These are phyloP conservation scores for Zalaria obscura DNA, from an alignment of 2,329 filamentous ascomycete genomes.

Conservation along the genomic window DNA sequence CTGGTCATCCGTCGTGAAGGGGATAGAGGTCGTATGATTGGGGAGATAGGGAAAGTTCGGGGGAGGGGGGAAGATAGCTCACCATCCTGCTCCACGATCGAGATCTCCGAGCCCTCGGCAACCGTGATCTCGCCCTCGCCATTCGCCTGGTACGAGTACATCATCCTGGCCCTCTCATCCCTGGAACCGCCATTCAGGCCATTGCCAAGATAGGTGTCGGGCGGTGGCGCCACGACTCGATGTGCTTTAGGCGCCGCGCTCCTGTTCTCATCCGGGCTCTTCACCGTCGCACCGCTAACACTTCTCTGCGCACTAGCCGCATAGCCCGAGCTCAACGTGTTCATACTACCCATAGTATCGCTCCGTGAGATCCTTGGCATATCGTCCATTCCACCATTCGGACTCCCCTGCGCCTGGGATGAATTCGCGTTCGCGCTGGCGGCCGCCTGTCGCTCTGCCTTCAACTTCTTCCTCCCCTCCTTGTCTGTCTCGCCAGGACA, in stretches of 20 bases:
- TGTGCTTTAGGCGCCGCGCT: slow-evolving; percentile 34
- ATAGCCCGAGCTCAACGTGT: slow-evolving; percentile 68
- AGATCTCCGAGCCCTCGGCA: slow-evolving; percentile 63
- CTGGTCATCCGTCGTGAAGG: background rate
- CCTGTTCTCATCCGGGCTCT: slow-evolving; percentile 30
- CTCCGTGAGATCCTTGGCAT: slow-evolving; percentile 58
- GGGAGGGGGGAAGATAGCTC: slow-evolving; percentile 23
- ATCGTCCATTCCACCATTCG: slow-evolving; percentile 27
- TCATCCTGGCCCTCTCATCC: slow-evolving; percentile 69
- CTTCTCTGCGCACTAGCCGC: slow-evolving; percentile 66
- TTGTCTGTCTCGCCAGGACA: slow-evolving; percentile 90
- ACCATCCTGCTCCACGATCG: slow-evolving; percentile 79
- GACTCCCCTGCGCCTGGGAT: too few species aligned
- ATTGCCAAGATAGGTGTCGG: slow-evolving; percentile 53
- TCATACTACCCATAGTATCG: slow-evolving; percentile 75
- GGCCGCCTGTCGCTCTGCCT: slow-evolving; percentile 67
- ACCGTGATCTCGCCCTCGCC: slow-evolving; percentile 73
- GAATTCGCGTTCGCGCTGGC: slow-evolving; percentile 38
- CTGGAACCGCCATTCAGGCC: slow-evolving; percentile 27
- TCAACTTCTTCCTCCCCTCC: slow-evolving; percentile 89
- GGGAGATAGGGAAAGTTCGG: background rate
- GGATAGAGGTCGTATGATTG: background rate
- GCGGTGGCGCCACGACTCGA: slow-evolving; percentile 77
- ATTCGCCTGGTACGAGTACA: slow-evolving; percentile 72
- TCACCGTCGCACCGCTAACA: slow-evolving; percentile 44